phyloP scores from a whole-genome alignment of 2,329 filamentous ascomycete species.

The Alternaria angustiovoidea region DNA sequence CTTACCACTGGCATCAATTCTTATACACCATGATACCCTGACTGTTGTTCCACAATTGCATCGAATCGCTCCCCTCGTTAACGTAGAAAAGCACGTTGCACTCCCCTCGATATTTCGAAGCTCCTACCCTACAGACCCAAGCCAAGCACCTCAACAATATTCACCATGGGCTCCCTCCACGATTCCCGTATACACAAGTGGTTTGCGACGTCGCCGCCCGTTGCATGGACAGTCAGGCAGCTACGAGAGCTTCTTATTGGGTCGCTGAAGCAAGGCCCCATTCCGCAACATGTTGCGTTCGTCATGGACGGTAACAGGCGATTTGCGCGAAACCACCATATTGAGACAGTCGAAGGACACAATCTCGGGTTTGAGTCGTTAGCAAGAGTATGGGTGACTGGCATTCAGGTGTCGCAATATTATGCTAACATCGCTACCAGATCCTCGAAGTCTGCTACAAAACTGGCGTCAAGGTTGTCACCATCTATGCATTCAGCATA shows the following conservation, averaged over 20 bases:
- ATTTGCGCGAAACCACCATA: conserved; percentile 87
- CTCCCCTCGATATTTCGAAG: conserved; percentile 13
- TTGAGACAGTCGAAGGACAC: conserved; percentile 96
- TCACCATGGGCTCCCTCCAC: conserved; percentile 60
- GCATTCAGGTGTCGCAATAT: not conserved
- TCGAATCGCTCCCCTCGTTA: not conserved
- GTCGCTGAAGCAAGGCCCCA: conserved; percentile 85
- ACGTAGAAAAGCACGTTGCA: not conserved
- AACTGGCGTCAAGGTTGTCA: conserved; percentile 93
- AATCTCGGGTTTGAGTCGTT: conserved; percentile 95
- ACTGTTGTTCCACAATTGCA: conserved; percentile 8
- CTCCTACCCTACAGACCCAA: conserved; percentile 19
- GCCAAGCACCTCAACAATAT: conserved; percentile 26
- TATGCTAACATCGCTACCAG: conserved; percentile 53
- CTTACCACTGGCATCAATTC: conserved; percentile 31
- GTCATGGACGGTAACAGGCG: conserved; percentile 98
- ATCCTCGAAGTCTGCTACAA: conserved; percentile 99
- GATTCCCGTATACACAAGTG: conserved; percentile 72
- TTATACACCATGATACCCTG: conserved; percentile 33
- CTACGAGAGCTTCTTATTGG: conserved; percentile 87
- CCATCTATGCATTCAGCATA: conserved; percentile 97
- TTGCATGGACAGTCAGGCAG: conserved; percentile 84
- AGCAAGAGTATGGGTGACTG: conserved; percentile 70
- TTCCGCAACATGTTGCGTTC: conserved; percentile 97
- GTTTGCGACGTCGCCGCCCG: conserved; percentile 86